These are phyloP conservation scores for Vitis amurensis DNA, from an alignment of 164 flowering plant genomes.

Conservation along the genomic window DNA sequence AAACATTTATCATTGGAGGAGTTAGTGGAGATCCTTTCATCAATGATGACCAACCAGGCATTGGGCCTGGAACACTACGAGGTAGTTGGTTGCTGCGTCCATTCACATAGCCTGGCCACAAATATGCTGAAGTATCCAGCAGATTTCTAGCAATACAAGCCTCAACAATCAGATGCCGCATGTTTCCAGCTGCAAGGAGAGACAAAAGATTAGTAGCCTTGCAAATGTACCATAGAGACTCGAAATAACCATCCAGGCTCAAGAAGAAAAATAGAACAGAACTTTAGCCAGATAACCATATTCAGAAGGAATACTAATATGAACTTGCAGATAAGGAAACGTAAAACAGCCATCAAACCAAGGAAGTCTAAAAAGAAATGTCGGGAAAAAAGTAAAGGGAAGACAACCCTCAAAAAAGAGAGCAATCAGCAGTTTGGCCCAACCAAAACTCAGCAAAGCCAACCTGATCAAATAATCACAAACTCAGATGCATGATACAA, in stretches of 20 bases:
- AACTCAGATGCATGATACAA: not conserved
- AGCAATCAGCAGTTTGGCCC: too few relatives aligned
- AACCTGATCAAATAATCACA: not conserved
- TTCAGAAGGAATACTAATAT: too few relatives aligned
- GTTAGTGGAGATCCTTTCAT: slow-evolving; percentile 89
- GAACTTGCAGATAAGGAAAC: too few relatives aligned
- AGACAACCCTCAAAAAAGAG: too few relatives aligned
- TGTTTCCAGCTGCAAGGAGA: slow-evolving; percentile 78
- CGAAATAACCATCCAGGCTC: too few relatives aligned
- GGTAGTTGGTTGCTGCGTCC: slow-evolving; percentile 64
- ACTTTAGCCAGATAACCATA: too few relatives aligned
- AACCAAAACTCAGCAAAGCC: too few relatives aligned
- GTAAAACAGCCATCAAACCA: too few relatives aligned
- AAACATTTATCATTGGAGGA: slow-evolving; percentile 59
- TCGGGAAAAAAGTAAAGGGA: too few relatives aligned
- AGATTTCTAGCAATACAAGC: slow-evolving; percentile 90
- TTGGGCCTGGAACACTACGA: slow-evolving; percentile 52
- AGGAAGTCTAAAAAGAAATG: too few relatives aligned
- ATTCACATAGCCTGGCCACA: slow-evolving; percentile 93
- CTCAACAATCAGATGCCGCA: slow-evolving; percentile 93
- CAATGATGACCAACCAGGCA: slow-evolving; percentile 83
- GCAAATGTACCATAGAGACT: not conserved
- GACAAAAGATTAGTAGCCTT: slow-evolving; percentile 1
- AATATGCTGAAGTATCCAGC: slow-evolving; percentile 85
- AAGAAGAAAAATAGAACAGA: not conserved